Evolutionary conservation across 495 filamentous ascomycete genomes (phyloP).

Genomic region (Tuber borchii): DNA sequence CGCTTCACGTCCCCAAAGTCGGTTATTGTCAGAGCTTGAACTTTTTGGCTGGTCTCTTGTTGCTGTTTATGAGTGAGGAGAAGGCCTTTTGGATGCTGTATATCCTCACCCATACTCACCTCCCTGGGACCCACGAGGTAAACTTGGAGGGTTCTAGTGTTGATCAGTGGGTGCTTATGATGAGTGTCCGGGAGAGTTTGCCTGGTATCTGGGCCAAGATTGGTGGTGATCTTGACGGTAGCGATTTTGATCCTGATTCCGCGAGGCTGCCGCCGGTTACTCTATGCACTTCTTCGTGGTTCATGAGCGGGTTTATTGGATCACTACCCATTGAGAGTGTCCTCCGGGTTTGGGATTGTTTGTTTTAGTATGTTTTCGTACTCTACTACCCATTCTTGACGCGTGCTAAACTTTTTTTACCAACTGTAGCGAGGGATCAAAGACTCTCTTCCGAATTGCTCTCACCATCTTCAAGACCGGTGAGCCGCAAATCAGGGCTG

Average conservation of each 20-base stretch:
- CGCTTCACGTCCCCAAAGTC: conserved; percentile 78
- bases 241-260: conserved; percentile 48
- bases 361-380: conserved; percentile 59
- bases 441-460: conserved; percentile 89
- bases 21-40: conserved; percentile 97
- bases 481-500: conserved; percentile 69
- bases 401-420: conserved; percentile 5
- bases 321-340: conserved; percentile 85
- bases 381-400: not conserved
- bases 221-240: conserved; percentile 62
- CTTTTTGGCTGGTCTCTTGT: conserved; percentile 90
- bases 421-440: conserved; percentile 62
- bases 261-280: conserved; percentile 76
- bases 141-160: conserved; percentile 89
- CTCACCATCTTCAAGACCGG: conserved; percentile 89
- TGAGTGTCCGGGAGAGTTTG: conserved; percentile 69
- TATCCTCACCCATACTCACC: conserved; percentile 78
- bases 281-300: conserved; percentile 92
- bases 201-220: conserved; percentile 85
- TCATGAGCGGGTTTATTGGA: conserved; percentile 94
- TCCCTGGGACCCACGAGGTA: conserved; percentile 88
- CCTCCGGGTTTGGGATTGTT: conserved; percentile 86
- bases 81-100: conserved; percentile 92
- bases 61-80: conserved; percentile 86
- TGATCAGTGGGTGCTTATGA: conserved; percentile 86